Evolutionary conservation across 2,329 filamentous ascomycete species (phyloP).

Genomic region (Macrophomina phaseolina): DNA sequence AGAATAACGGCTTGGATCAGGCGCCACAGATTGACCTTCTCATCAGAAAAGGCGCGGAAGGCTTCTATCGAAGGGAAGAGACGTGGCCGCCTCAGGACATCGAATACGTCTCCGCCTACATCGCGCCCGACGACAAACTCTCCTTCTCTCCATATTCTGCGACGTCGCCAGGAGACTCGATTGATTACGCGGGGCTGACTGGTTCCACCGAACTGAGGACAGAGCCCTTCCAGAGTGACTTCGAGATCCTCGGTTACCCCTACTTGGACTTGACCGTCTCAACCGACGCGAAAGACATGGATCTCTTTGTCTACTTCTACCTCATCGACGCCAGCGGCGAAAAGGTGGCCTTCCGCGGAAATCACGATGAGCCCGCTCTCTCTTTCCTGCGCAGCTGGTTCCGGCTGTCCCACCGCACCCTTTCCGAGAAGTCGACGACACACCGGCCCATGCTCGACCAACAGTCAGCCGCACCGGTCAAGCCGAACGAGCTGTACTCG

Average conservation of each 20-base stretch:
- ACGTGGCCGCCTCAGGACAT: neutral
- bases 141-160: neutral
- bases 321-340: neutral
- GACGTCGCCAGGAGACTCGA: neutral
- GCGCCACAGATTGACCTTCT: neutral
- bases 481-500: neutral
- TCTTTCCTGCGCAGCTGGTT: constrained; percentile 5
- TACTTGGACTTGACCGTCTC: neutral
- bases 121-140: neutral
- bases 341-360: neutral
- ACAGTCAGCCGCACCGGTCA: neutral
- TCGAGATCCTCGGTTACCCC: neutral
- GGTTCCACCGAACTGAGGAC: neutral
- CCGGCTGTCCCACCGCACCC: neutral
- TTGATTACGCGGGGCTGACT: neutral
- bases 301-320: constrained; percentile 1
- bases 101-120: neutral
- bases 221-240: neutral
- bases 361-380: neutral
- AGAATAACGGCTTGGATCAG: neutral
- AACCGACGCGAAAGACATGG: neutral
- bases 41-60: neutral
- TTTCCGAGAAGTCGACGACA: neutral
- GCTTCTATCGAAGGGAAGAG: neutral
- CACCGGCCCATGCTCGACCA: neutral